Evolutionary conservation across 148 eudicot species (phyloP).

Genomic region (Arbutus unedo): DNA sequence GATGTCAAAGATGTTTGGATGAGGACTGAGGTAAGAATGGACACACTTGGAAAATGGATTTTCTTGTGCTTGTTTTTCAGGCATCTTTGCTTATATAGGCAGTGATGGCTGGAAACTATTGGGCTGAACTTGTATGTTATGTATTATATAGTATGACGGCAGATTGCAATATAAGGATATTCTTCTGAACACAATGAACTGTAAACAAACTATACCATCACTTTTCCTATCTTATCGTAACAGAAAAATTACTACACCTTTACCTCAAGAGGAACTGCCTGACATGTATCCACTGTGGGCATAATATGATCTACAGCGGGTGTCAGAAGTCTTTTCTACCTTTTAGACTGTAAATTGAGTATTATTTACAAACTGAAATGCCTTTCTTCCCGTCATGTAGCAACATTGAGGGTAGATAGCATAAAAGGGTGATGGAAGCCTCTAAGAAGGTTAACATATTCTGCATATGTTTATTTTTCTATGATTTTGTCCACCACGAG

Average conservation of each 20-base stretch:
- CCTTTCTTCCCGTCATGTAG: not conserved
- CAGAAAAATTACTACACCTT: too few relatives aligned
- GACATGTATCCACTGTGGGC: not conserved
- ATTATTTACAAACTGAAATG: not conserved
- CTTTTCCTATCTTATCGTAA: too few relatives aligned
- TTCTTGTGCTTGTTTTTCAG: constrained; percentile 4
- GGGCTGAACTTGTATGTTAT: not conserved
- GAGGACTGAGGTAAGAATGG: not conserved
- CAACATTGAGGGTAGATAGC: not conserved
- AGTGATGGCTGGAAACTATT: not conserved
- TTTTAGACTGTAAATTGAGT: not conserved
- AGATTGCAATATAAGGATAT: not conserved
- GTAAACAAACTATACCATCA: not conserved
- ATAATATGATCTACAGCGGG: not conserved
- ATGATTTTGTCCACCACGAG: not conserved
- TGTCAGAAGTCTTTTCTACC: not conserved
- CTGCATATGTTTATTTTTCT: not conserved
- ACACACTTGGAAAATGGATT: not conserved
- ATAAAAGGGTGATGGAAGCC: not conserved
- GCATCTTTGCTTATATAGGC: not conserved
- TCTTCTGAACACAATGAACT: not conserved
- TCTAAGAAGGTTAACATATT: too few relatives aligned
- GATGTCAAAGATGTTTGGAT: not conserved
- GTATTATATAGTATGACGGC: not conserved
- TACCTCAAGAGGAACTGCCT: too few relatives aligned